Evolutionary conservation across 176 grass and related monocot genomes (phyloP), one percentile per base, ranked within the genome.

Genomic region (Zoysia pacifica): DNA sequence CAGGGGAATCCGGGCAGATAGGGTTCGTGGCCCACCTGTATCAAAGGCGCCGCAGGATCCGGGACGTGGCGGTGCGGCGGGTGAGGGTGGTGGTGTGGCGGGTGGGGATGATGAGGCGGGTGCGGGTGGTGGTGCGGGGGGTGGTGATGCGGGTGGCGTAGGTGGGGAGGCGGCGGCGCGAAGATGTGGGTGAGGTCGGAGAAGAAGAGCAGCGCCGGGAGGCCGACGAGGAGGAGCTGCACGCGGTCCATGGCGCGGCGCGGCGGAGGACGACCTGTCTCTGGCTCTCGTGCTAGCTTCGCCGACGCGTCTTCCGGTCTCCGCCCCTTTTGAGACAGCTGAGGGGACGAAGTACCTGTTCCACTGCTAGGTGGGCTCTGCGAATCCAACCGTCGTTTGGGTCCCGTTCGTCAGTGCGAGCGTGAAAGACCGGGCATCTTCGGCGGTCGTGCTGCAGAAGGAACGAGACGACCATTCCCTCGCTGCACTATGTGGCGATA

Each of bases 181-280:
- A 97, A 97, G 79, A 97, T 88, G 72, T 94, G 82, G 80, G 87
- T 65, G 87, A 94, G 85, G 61, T 94, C 91, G 81, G 96, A 91
- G 88, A 85, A 77, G 92, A 98, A 94, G 81, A 98, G 96, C 40
- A 93, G 79, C 65, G 93, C 70, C 51, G 92, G 96, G 69, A 98
- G 81, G 47, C 90, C 92, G 46, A 98, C 58, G 55, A 98, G 92
- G 67, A 98, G 92, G 81, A 98, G 66, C 90, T 93, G 92, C 48
- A 75, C 80, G 36, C 96, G 92, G 62, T 98, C 96, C 96, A 98
- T 98, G 70, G 76, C 63, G 19, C 45, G 14, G 75, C 54, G 13
- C 35, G 35, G 74, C 20, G 61, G 15, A 11, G 16, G 47, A 13
- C 48, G 48, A 16, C 77, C 53, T 15, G 48, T 5, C 38, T 13